These are phyloP conservation scores for Triticum dicoccoides DNA, from an alignment of 176 grass and related monocot species.

Conservation along the genomic window DNA sequence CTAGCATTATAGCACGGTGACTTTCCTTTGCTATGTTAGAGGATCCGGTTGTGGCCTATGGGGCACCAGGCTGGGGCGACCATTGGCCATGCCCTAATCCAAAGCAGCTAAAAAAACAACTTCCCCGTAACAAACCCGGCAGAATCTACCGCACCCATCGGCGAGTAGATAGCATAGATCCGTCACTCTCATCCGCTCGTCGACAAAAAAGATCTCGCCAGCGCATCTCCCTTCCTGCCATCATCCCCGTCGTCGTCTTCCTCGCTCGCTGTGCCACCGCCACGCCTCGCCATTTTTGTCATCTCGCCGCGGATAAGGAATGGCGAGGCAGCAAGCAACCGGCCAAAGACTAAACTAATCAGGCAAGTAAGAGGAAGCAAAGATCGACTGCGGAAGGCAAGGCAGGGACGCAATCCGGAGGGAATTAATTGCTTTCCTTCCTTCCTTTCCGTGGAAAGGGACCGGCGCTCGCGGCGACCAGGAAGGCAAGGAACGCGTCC, in stretches of 20 bases:
- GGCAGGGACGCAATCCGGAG: constrained; percentile 19
- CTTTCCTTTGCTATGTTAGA: too few relatives aligned
- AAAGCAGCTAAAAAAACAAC: too few relatives aligned
- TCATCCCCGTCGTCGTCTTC: background rate
- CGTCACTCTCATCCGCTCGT: background rate
- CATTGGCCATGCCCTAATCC: too few relatives aligned
- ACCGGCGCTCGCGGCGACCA: constrained; percentile 40
- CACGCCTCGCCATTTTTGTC: constrained; percentile 18
- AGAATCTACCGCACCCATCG: background rate
- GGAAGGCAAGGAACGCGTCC: constrained; percentile 6
- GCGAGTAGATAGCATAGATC: background rate
- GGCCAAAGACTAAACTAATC: constrained; percentile 23
- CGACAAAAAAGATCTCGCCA: background rate
- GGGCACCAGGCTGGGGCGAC: too few relatives aligned
- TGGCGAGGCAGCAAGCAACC: constrained; percentile 19
- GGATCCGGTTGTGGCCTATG: too few relatives aligned
- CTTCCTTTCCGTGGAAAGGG: constrained; percentile 29
- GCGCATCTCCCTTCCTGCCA: background rate
- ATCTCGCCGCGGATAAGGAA: constrained; percentile 23
- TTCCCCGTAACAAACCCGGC: too few relatives aligned
- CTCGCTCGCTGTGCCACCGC: background rate
- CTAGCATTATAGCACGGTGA: too few relatives aligned
- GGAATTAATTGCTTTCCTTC: constrained; percentile 17
- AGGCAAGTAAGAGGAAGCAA: constrained; percentile 21
- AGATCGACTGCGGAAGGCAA: constrained; percentile 16